phyloP scores from a whole-genome alignment of 2,329 filamentous ascomycete species.

The Aureobasidium subglaciale region DNA sequence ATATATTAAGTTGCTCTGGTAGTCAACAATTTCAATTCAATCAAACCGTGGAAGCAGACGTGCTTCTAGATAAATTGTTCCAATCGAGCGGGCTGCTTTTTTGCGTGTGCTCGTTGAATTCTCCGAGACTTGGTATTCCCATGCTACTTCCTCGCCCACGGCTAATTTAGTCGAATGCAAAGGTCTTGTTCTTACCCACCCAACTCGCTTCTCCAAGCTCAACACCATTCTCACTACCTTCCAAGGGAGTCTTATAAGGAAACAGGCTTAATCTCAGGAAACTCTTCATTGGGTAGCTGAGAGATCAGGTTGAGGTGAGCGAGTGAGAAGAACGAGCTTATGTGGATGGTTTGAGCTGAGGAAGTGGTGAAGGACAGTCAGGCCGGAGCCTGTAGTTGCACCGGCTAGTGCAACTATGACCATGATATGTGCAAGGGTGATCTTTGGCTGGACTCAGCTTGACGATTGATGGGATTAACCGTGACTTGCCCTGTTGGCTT shows the following conservation, averaged over 20 bases:
- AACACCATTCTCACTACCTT: constrained; percentile 26
- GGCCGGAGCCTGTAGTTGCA: constrained; percentile 26
- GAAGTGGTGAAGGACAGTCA: constrained; percentile 20
- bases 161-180: background rate
- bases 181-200: constrained; percentile 9
- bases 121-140: background rate
- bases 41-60: background rate
- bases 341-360: constrained; percentile 19
- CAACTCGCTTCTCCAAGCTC: constrained; percentile 22
- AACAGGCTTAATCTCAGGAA: constrained; percentile 23
- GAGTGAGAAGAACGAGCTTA: too few relatives aligned
- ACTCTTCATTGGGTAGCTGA: constrained; percentile 24
- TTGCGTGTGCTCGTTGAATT: background rate
- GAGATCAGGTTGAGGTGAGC: too few relatives aligned
- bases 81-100: background rate
- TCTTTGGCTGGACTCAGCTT: too few relatives aligned
- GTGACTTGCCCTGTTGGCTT: too few relatives aligned
- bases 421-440: too few relatives aligned
- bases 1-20: background rate
- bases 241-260: constrained; percentile 23
- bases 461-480: too few relatives aligned
- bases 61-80: background rate
- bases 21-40: background rate
- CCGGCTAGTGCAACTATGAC: constrained; percentile 27
- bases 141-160: too few relatives aligned